phyloP scores from a whole-genome alignment of 345 rosid species.

The Crucihimalaya himalaica region DNA sequence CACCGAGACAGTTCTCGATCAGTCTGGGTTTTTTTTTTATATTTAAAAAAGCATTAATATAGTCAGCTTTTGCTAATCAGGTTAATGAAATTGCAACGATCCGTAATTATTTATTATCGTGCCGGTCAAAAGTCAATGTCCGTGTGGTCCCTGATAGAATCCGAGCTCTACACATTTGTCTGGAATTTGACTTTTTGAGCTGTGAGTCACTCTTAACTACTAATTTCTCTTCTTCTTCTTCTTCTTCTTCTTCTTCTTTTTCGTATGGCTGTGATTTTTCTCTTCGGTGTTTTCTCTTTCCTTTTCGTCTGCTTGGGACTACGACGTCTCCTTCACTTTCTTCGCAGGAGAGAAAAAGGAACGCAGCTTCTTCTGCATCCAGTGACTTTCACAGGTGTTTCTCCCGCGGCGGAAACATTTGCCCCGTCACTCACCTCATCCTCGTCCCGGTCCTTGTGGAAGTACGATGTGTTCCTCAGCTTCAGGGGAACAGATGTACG shows the following conservation, averaged over 20 bases:
- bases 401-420: background rate
- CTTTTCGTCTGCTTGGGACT: slow-evolving; percentile 2
- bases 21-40: too few species aligned
- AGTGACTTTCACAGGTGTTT: background rate
- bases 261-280: slow-evolving; percentile 5
- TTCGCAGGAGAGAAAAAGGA: background rate
- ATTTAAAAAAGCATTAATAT: too few species aligned
- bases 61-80: too few species aligned
- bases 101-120: background rate
- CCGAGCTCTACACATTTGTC: too few species aligned
- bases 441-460: background rate
- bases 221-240: too few species aligned
- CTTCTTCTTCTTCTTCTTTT: background rate
- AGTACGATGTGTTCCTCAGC: slow-evolving; percentile 42
- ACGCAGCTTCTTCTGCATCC: slow-evolving; percentile 6
- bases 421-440: background rate
- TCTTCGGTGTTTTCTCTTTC: background rate
- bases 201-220: background rate
- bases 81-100: too few species aligned
- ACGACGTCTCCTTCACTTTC: slow-evolving; percentile 1
- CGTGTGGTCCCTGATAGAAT: too few species aligned
- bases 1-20: too few species aligned
- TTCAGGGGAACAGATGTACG: slow-evolving; percentile 38
- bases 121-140: background rate
- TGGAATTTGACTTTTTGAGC: too few species aligned